These are phyloP conservation scores for Erythrophleum fordii DNA, from an alignment of 306 rosid genomes.

Conservation along the genomic window DNA sequence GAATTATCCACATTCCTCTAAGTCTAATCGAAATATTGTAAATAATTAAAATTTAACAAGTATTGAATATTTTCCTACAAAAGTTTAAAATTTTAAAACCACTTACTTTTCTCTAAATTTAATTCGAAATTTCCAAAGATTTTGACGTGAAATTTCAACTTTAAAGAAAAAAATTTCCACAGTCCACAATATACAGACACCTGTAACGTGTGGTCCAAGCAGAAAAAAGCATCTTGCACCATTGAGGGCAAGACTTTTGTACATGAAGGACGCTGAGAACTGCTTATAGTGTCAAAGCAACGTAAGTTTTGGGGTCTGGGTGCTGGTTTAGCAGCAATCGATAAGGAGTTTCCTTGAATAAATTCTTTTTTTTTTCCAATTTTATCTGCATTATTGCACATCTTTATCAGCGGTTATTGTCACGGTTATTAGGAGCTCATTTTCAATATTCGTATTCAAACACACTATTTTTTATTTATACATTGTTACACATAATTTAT, in stretches of 20 bases:
- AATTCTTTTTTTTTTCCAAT: constrained; percentile 1
- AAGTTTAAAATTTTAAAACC: not conserved
- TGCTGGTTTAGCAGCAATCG: constrained; percentile 17
- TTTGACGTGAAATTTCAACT: not conserved
- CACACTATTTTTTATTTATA: not conserved
- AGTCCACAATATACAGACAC: not conserved
- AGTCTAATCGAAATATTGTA: not conserved
- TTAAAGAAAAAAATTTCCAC: not conserved
- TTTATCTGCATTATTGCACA: constrained; percentile 49
- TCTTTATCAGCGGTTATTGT: constrained; percentile 29
- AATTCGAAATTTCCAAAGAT: not conserved
- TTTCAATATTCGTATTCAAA: not conserved
- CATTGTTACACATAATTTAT: not conserved
- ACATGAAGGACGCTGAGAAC: constrained; percentile 39
- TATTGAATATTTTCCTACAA: not conserved
- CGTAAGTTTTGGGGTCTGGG: constrained; percentile 27
- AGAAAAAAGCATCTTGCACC: constrained; percentile 32
- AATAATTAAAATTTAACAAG: not conserved
- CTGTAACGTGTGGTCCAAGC: constrained; percentile 42
- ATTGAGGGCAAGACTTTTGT: constrained; percentile 19
- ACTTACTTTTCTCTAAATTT: not conserved
- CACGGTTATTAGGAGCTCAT: not conserved
- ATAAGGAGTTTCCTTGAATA: constrained; percentile 21
- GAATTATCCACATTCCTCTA: no score
- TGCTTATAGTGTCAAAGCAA: constrained; percentile 15